Conservation (phyloP, 1,284 basidiomycete genomes). For the Irpex sp. region DNA sequence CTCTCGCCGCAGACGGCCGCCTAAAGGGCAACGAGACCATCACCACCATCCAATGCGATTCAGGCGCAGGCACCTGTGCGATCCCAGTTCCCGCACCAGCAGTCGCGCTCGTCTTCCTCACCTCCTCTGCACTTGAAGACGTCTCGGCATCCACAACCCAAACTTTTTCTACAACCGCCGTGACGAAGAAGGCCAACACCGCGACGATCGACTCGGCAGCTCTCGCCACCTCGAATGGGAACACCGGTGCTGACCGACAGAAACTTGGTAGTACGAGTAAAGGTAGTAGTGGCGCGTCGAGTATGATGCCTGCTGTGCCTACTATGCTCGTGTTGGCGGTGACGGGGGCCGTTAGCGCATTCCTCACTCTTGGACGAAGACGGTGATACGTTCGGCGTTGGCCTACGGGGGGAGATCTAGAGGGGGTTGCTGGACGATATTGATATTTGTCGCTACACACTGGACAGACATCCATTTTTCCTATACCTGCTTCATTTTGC, state of each 20-base stretch:
- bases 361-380: background rate
- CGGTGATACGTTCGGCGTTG: background rate
- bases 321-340: slow-evolving; percentile 10
- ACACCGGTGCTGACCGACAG: slow-evolving; percentile 19
- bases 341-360: background rate
- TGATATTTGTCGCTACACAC: background rate
- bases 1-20: slow-evolving; percentile 37
- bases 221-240: slow-evolving; percentile 30
- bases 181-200: slow-evolving; percentile 22
- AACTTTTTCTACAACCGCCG: slow-evolving; percentile 36
- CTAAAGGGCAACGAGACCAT: slow-evolving; percentile 36
- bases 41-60: slow-evolving; percentile 38
- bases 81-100: slow-evolving; percentile 48
- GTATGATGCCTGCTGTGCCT: slow-evolving; percentile 11
- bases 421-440: background rate
- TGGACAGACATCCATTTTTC: background rate
- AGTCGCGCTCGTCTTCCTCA: slow-evolving; percentile 51
- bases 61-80: slow-evolving; percentile 34
- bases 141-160: slow-evolving; percentile 25
- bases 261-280: slow-evolving; percentile 28
- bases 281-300: slow-evolving; percentile 21
- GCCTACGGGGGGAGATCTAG: background rate
- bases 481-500: background rate
- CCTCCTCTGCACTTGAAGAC: slow-evolving; percentile 28
- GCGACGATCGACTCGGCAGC: slow-evolving; percentile 25